Conservation (phyloP, 345 rosid genomes). For the Linum usitatissimum region DNA sequence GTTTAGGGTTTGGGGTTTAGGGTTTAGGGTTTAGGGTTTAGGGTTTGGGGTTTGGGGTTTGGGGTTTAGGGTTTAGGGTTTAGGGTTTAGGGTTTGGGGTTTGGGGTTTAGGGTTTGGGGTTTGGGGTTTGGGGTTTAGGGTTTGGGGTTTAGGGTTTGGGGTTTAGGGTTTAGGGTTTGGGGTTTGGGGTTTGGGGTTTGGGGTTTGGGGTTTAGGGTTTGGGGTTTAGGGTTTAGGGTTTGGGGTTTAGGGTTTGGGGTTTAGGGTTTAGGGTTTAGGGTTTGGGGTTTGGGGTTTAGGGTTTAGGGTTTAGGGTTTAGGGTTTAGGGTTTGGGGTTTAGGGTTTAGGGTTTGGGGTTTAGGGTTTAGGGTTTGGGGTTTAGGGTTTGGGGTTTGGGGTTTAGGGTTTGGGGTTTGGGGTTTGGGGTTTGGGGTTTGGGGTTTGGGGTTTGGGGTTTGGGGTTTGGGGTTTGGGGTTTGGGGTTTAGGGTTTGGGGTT, state of each 20-base stretch:
- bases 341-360: constrained; percentile 14
- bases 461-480: too few relatives aligned
- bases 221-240: constrained; percentile 6
- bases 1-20: not conserved
- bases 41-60: not conserved
- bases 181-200: not conserved
- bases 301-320: too few relatives aligned
- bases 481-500: too few relatives aligned
- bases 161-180: too few relatives aligned
- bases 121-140: too few relatives aligned
- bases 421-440: constrained; percentile 5
- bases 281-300: too few relatives aligned
- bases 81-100: not conserved
- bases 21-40: constrained; percentile 11
- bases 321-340: constrained; percentile 1
- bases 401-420: not conserved
- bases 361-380: constrained; percentile 7
- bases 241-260: constrained; percentile 5
- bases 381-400: too few relatives aligned
- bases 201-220: constrained; percentile 6
- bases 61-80: not conserved
- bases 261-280: too few relatives aligned
- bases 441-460: constrained; percentile 2
- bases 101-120: not conserved
- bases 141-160: too few relatives aligned